Conservation (phyloP, 352 stramenopile genomes). For the Bremia lactucae region DNA sequence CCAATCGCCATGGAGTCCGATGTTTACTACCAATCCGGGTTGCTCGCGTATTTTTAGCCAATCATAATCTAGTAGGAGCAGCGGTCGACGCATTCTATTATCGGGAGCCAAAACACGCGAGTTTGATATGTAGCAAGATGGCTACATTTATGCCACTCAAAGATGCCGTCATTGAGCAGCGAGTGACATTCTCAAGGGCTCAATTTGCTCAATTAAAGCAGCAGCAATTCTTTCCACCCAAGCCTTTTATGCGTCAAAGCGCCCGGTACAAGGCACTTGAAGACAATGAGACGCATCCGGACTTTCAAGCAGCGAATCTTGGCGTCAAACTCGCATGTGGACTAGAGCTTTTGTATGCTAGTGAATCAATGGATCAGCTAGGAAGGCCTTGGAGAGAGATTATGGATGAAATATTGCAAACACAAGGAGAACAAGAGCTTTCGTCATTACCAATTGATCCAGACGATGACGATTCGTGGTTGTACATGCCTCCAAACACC, state of each 20-base stretch:
- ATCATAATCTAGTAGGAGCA: slow-evolving; percentile 25
- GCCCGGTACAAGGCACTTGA: slow-evolving; percentile 12
- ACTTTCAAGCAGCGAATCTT: slow-evolving; percentile 36
- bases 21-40: slow-evolving; percentile 34
- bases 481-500: slow-evolving; percentile 65
- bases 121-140: slow-evolving; percentile 48
- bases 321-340: slow-evolving; percentile 72
- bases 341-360: slow-evolving; percentile 55
- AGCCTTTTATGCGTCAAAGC: slow-evolving; percentile 30
- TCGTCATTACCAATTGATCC: slow-evolving; percentile 5
- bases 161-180: slow-evolving; percentile 11
- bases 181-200: slow-evolving; percentile 62
- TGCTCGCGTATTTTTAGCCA: slow-evolving; percentile 20
- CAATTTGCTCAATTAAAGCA: slow-evolving; percentile 80
- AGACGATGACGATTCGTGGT: slow-evolving; percentile 70
- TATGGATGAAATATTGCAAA: slow-evolving; percentile 26
- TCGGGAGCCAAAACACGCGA: slow-evolving; percentile 40
- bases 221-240: slow-evolving; percentile 58
- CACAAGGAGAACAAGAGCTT: background rate
- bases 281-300: slow-evolving; percentile 5
- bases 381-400: slow-evolving; percentile 23
- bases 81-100: slow-evolving; percentile 74
- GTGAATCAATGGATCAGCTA: slow-evolving; percentile 33
- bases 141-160: slow-evolving; percentile 24
- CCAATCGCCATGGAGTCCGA: slow-evolving; percentile 39